Conservation (phyloP, 2,329 filamentous ascomycete species). For the Huntiella decipiens region DNA sequence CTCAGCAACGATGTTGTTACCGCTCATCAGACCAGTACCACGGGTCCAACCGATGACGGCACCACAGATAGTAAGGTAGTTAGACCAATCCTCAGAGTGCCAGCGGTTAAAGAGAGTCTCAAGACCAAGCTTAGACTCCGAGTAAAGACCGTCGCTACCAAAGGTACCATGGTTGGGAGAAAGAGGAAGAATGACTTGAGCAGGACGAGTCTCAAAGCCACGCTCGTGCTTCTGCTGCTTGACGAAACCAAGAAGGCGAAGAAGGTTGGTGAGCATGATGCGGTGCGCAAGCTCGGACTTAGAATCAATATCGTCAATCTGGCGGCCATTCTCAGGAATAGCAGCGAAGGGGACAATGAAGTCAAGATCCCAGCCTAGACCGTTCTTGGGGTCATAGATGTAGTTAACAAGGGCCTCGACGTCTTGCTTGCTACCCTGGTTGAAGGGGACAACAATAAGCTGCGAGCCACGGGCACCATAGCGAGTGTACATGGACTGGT, state of each 20-base stretch:
- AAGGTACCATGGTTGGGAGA: constrained; percentile 98
- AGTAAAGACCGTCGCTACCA: constrained; percentile 92
- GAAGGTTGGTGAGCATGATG: constrained; percentile 95
- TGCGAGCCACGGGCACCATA: constrained; percentile 88
- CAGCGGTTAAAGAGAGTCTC: constrained; percentile 97
- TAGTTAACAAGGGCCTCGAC: constrained; percentile 86
- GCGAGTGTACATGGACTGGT: constrained; percentile 94
- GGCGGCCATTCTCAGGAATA: constrained; percentile 91
- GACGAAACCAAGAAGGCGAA: constrained; percentile 75
- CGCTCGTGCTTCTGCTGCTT: constrained; percentile 78
- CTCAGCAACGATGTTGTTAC: constrained; percentile 93
- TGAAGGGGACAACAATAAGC: constrained; percentile 95
- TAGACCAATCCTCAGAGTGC: constrained; percentile 93
- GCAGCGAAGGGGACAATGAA: constrained; percentile 91
- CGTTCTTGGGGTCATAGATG: constrained; percentile 91
- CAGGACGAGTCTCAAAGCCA: constrained; percentile 85
- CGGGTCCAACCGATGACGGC: constrained; percentile 98
- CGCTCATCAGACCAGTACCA: constrained; percentile 92
- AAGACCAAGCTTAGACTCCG: constrained; percentile 89
- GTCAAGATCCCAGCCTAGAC: constrained; percentile 95
- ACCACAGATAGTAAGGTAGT: constrained; percentile 95
- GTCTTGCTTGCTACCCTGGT: constrained; percentile 96
- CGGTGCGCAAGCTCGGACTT: constrained; percentile 95
- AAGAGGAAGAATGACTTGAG: constrained; percentile 85
- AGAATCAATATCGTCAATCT: constrained; percentile 92